phyloP scores from a whole-genome alignment of 1,284 basidiomycete genomes.

The Cryptococcus deneoformans region DNA sequence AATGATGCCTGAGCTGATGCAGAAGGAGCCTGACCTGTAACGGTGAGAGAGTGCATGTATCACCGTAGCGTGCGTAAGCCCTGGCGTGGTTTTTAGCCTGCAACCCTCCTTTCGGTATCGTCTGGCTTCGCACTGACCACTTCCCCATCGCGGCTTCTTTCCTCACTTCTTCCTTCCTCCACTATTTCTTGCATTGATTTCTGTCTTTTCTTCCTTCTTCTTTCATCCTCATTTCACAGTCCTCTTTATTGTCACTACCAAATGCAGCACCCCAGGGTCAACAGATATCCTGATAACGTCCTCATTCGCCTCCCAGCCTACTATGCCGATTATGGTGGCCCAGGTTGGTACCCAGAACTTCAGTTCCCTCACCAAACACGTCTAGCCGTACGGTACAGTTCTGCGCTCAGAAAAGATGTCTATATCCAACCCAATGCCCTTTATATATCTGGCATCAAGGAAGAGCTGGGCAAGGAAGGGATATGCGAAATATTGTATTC shows the following conservation, averaged over 20 bases:
- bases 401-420: neutral
- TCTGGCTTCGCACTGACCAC: no score
- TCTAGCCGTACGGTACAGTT: slow-evolving; percentile 5
- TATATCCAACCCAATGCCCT: slow-evolving; percentile 13
- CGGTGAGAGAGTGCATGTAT: neutral
- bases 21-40: slow-evolving; percentile 9
- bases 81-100: neutral
- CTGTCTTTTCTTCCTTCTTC: neutral
- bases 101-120: neutral
- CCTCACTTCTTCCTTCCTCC: neutral
- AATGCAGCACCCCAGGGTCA: neutral
- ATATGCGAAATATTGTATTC: neutral
- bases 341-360: slow-evolving; percentile 14
- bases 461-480: neutral
- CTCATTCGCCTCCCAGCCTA: slow-evolving; percentile 5
- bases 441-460: slow-evolving; percentile 6
- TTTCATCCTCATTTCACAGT: neutral
- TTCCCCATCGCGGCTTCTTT: no score
- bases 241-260: neutral
- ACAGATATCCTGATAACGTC: slow-evolving; percentile 7
- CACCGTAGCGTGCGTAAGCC: neutral
- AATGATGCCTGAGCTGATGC: slow-evolving; percentile 74
- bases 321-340: slow-evolving; percentile 9
- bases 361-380: slow-evolving; percentile 12
- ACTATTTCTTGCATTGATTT: neutral